phyloP scores from a whole-genome alignment of 768 basidiomycete species.

The Termitomyces heimii region DNA sequence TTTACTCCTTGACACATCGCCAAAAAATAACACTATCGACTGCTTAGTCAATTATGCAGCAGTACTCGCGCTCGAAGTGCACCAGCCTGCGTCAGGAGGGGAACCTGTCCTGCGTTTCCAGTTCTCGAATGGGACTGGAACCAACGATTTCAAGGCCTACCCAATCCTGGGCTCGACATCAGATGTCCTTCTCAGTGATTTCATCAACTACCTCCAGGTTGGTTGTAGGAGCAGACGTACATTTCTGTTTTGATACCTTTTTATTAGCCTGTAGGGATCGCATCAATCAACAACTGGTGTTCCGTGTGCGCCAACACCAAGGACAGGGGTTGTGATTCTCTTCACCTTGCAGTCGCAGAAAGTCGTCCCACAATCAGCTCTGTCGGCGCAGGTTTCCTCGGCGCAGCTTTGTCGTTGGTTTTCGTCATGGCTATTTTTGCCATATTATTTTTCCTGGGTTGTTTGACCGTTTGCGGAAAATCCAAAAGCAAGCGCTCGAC shows the following conservation, averaged over 20 bases:
- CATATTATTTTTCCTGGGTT: constrained; percentile 35
- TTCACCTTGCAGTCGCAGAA: constrained; percentile 28
- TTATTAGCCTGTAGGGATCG: constrained; percentile 43
- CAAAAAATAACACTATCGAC: not conserved
- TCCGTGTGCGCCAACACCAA: constrained; percentile 47
- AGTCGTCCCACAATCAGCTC: constrained; percentile 36
- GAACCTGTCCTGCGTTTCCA: constrained; percentile 53
- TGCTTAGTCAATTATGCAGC: constrained; percentile 56
- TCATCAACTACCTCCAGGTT: constrained; percentile 36
- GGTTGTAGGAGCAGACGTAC: not conserved
- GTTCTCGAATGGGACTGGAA: constrained; percentile 62
- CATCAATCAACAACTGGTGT: constrained; percentile 56
- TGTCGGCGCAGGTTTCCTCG: constrained; percentile 64
- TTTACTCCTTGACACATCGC: not conserved
- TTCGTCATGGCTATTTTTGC: constrained; percentile 32
- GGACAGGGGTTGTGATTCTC: constrained; percentile 50
- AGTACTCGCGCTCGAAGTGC: constrained; percentile 53
- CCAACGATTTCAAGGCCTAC: constrained; percentile 38
- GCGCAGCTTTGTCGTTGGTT: constrained; percentile 48
- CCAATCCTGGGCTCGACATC: constrained; percentile 33
- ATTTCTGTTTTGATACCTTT: not conserved
- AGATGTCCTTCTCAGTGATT: constrained; percentile 50
- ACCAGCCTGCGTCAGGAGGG: constrained; percentile 36
- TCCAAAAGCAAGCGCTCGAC: constrained; percentile 2
- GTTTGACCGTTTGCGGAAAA: constrained; percentile 22